Base-by-base conservation (phyloP, 352 stramenopile species). In the Phytophthora uliginosa region DNA sequence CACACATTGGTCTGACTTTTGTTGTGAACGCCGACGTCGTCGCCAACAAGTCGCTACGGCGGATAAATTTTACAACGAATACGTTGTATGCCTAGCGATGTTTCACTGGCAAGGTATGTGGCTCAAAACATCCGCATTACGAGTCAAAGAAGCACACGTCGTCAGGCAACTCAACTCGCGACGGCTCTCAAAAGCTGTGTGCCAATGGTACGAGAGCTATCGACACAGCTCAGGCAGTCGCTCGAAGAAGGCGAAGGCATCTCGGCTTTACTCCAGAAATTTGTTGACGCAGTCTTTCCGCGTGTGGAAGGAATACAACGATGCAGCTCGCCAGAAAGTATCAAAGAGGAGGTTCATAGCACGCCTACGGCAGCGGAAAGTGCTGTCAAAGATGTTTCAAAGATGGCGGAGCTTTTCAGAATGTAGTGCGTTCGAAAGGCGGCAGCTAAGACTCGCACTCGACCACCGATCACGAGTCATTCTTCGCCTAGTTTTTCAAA, bases 101-200 rank as follows among this genome's bases (percentile, higher is more conserved):
- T 78, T 70, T 59, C 28, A 60, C 1, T 85, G 78, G 78, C 76
- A 83, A 54, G 60, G 71, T 15, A 20, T 48, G 20, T 72, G 69
- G 69, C 67, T 65, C 20, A 64, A 70, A 38, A n/a, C 54, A 53
- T 58, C 55, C 8, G 33, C 33, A 17, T 0, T 73, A 7, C 70
- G 52, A 2, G n/a, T 48, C 2, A 75, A 78, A 22, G 24, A 70
- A 53, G 15, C 22, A 7, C 53, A 33, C 15, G 54, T 17, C 17
- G 51, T 15, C 4, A 55, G 15, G 6, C 34, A 66, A 34, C 45
- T 74, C n/a, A 60, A 56, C 13, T 2, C 22, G 20, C 45, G 17
- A 58, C 73, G 68, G n/a, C 58, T 79, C 26, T 24, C 28, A 31
- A 68, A 57, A 36, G 63, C 58, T 20, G 28, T 79, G 18, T 33